These are phyloP conservation scores for Mucor lusitanicus DNA, from an alignment of 371 early-diverging fungal species.

Conservation along the genomic window DNA sequence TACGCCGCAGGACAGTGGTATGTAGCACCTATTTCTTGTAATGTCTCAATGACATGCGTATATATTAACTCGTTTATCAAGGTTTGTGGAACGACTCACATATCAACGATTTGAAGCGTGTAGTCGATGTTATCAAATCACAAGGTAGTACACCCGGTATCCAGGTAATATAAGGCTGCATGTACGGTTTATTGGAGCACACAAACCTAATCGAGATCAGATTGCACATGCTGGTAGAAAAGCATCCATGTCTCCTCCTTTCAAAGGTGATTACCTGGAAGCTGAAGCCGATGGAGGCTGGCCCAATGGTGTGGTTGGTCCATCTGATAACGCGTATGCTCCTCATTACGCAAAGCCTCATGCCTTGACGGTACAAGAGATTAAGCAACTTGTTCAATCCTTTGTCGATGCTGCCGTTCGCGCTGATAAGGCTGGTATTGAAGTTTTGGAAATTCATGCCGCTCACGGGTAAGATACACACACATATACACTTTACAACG, in stretches of 20 bases:
- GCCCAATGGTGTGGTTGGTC: conserved; percentile 74
- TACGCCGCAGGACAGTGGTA: conserved; percentile 66
- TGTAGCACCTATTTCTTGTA: no score
- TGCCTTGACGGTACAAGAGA: conserved; percentile 67
- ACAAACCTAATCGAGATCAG: conserved; percentile 22
- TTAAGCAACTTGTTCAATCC: conserved; percentile 55
- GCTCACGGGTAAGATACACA: conserved; percentile 58
- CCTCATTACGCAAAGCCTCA: conserved; percentile 54
- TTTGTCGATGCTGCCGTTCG: conserved; percentile 77
- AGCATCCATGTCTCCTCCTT: conserved; percentile 62
- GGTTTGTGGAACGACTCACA: conserved; percentile 78
- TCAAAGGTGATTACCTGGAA: conserved; percentile 55
- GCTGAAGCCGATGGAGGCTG: conserved; percentile 80
- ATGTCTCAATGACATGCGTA: conserved; percentile 17
- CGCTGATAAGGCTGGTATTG: conserved; percentile 80
- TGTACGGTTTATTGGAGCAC: no score
- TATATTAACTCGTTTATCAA: conserved; percentile 21
- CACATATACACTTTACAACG: no score
- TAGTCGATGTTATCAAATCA: conserved; percentile 66
- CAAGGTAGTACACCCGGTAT: conserved; percentile 65
- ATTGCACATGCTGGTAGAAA: conserved; percentile 87
- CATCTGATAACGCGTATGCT: conserved; percentile 60
- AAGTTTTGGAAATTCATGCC: conserved; percentile 85
- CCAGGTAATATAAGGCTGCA: conserved; percentile 22
- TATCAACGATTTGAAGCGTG: conserved; percentile 55